Conservation (phyloP, 441 rosid species). For the Dalechampia spathulata region DNA sequence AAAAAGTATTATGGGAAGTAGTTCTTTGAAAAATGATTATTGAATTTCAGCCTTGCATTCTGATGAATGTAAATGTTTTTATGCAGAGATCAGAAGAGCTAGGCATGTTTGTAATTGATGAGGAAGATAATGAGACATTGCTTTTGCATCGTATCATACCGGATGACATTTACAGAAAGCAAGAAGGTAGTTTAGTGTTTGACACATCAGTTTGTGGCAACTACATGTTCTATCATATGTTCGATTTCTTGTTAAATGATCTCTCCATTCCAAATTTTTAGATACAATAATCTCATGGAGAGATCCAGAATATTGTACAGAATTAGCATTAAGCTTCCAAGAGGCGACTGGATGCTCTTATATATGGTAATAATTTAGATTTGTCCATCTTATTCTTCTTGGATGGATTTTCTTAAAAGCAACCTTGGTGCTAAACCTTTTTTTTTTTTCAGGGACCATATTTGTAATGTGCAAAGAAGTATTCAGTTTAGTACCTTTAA, state of each 20-base stretch:
- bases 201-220: neutral
- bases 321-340: conserved; percentile 98
- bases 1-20: no score
- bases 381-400: conserved; percentile 9
- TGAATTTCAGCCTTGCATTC: neutral
- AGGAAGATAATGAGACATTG: conserved; percentile 85
- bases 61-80: conserved; percentile 17
- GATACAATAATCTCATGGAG: conserved; percentile 99
- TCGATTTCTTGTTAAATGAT: no score
- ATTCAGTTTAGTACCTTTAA: conserved; percentile 73
- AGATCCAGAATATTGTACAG: conserved; percentile 84
- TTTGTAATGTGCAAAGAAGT: conserved; percentile 76
- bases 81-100: conserved; percentile 87
- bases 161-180: conserved; percentile 93
- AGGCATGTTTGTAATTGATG: conserved; percentile 80
- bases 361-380: conserved; percentile 53
- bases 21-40: neutral
- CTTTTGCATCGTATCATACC: conserved; percentile 84
- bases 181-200: conserved; percentile 64
- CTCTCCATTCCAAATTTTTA: no score
- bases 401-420: conserved; percentile 5
- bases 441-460: conserved; percentile 63
- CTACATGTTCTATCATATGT: no score
- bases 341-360: conserved; percentile 94
- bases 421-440: conserved; percentile 17